Base-by-base conservation (phyloP, 2,329 filamentous ascomycete genomes). In the Whalleya microplaca region DNA sequence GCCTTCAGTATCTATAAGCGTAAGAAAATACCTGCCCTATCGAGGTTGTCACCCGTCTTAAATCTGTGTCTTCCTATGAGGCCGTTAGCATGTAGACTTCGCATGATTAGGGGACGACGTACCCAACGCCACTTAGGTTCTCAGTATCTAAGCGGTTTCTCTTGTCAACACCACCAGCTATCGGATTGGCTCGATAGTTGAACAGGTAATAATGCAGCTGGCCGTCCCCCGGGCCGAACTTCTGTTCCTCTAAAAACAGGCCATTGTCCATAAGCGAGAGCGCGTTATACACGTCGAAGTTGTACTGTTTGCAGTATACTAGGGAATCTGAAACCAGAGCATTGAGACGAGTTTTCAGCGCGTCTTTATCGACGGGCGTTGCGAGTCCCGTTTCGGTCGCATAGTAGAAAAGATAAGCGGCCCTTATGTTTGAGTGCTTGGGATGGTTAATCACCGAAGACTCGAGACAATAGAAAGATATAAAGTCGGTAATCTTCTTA, bases 321-420 rank as follows among this genome's bases (percentile, higher is more conserved):
- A 99, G 80, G 0, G 91, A 90, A 72, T 99, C 95, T 66, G 89
- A 86, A 56, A 96, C 84, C 61, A 99, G 80, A 44, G 81, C 77
- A 72, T 96, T 93, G 61, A 99, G 82, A 21, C 94, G 87, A n/a
- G 81, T 78, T 77, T 93, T 93, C 64, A 96, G 81, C 27, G 85
- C 84, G 16, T 73, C 53, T 64, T 78, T 81, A 66, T 85, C 76
- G 8, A 78, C 69, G 3, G 84, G 79, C 43, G 79, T 74, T 2
- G 76, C 71, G 62, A 97, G 89, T 10, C 88, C 94, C 4, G 84
- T 79, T 68, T 96, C 92, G 6, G 89, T 90, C 55, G 91, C 95
- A 72, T 99, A 99, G 81, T 99, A 99, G 79, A 94, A 99, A 53
- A 98, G 84, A 75, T 99, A 99, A 27, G 95, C 95, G 2, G 94